phyloP scores from a whole-genome alignment of 1,139 yeast species.

The Meyerozyma elateridarum region DNA sequence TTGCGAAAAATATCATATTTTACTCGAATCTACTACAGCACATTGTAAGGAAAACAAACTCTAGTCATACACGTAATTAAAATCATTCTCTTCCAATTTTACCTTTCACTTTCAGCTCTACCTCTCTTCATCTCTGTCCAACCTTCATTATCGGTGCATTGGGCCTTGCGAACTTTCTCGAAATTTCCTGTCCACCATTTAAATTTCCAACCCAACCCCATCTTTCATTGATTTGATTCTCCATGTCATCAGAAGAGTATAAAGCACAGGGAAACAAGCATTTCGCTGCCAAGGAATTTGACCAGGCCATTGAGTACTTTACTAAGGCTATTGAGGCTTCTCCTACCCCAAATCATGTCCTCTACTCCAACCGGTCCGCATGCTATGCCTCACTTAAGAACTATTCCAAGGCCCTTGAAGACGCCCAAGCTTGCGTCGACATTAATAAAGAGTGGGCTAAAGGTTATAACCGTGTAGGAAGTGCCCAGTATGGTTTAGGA shows the following conservation, averaged over 20 bases:
- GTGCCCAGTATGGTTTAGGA: constrained; percentile 86
- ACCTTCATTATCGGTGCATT: no score
- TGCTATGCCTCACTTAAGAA: constrained; percentile 76
- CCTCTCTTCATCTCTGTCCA: no score
- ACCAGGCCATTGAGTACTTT: constrained; percentile 74
- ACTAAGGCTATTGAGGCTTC: constrained; percentile 87
- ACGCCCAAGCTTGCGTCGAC: constrained; percentile 77
- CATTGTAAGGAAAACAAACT: no score
- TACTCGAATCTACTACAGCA: no score
- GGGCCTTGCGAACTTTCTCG: constrained; percentile 15
- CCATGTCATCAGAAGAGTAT: constrained; percentile 60
- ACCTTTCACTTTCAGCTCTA: no score
- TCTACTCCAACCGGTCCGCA: constrained; percentile 93
- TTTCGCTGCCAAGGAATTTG: constrained; percentile 80
- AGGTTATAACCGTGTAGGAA: constrained; percentile 90
- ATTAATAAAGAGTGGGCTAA: constrained; percentile 88
- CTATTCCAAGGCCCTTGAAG: constrained; percentile 68
- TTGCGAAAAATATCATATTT: no score
- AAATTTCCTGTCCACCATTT: constrained; percentile 6
- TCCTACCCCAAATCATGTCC: constrained; percentile 77
- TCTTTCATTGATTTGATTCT: no score
- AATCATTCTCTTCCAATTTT: no score
- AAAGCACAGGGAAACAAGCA: constrained; percentile 89
- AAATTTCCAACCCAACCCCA: neutral
- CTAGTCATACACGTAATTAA: no score